Evolutionary conservation across 129 eudicot species (phyloP), one percentile per base, ranked within the genome.

Genomic region (Centella asiatica): DNA sequence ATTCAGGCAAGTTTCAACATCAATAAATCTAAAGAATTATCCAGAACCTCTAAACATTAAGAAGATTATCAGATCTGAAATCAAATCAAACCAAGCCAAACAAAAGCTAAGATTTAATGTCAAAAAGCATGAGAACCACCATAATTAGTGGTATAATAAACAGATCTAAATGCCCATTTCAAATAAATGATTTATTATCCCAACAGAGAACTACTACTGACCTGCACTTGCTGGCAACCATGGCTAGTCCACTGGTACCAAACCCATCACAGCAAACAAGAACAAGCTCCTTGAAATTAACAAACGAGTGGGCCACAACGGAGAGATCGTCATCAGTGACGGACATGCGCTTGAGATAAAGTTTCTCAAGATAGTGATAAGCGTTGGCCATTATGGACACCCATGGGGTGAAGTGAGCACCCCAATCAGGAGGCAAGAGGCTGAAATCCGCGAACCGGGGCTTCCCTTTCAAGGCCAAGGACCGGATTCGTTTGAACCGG

Each of bases 381-480:
- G 73, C 62, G 0, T 49, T 22, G 0, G 75, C 83, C 80, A 87
- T 72, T n/a, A 76, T 74, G 6, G 37, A 4, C 19, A 58, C 75
- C 95, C 95, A 87, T 0, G 83, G 87, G 0, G 60, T 54, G 54
- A 81, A 80, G 78, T 78, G 83, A 26, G 90, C 95, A 18, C 95
- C 95, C 95, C 95, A 87, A 28, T 71, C 84, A 1, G 72, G 56
- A 2, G 90, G 95, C 73, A 87, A 42, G 19, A 87, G 57, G 31
- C 84, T 81, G 31, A 87, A 87, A 59, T 87, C 95, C 5, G 95
- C 85, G 42, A 87, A 87, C 67, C 95, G 66, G 1, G 95, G 95
- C 47, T 87, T 87, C 45, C 95, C 95, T 12, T 87, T 87, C 15
- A 87, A 24, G 0, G 69, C 49, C 20, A 87, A 64, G 29, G 90